Conservation (phyloP, 495 filamentous ascomycete genomes). For the Cairneyella variabilis region DNA sequence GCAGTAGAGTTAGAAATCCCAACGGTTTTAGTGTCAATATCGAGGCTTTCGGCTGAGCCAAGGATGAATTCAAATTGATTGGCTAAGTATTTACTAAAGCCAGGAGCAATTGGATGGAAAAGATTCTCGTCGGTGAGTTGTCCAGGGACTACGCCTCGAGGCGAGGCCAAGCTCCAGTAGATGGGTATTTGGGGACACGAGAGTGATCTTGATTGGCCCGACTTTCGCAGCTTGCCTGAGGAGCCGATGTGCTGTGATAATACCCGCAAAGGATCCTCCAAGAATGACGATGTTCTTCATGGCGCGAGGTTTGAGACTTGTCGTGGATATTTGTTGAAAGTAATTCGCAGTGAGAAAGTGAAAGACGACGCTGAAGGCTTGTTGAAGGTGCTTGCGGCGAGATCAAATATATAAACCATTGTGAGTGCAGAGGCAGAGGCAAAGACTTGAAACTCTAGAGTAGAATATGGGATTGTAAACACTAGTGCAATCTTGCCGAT, state of each 20-base stretch:
- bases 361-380: conserved; percentile 5
- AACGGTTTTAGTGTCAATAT: conserved; percentile 39
- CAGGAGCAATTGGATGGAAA: conserved; percentile 33
- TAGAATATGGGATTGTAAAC: neutral
- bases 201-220: conserved; percentile 29
- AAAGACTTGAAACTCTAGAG: neutral
- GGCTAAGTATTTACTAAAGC: conserved; percentile 46
- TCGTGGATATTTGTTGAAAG: conserved; percentile 1
- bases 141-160: conserved; percentile 30
- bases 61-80: conserved; percentile 51
- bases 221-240: conserved; percentile 20
- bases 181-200: conserved; percentile 22
- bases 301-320: neutral
- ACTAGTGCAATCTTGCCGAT: too few species aligned
- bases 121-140: conserved; percentile 26
- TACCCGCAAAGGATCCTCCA: conserved; percentile 26
- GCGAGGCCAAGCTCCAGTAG: conserved; percentile 32
- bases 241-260: conserved; percentile 18
- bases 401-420: conserved; percentile 12
- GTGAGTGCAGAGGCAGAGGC: conserved; percentile 2
- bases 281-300: conserved; percentile 32
- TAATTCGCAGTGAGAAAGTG: conserved; percentile 16
- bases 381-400: conserved; percentile 4
- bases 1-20: conserved; percentile 31
- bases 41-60: conserved; percentile 47